These are phyloP conservation scores for Wallacemonas sp. DNA, from an alignment of 208 protist genomes.

Conservation along the genomic window DNA sequence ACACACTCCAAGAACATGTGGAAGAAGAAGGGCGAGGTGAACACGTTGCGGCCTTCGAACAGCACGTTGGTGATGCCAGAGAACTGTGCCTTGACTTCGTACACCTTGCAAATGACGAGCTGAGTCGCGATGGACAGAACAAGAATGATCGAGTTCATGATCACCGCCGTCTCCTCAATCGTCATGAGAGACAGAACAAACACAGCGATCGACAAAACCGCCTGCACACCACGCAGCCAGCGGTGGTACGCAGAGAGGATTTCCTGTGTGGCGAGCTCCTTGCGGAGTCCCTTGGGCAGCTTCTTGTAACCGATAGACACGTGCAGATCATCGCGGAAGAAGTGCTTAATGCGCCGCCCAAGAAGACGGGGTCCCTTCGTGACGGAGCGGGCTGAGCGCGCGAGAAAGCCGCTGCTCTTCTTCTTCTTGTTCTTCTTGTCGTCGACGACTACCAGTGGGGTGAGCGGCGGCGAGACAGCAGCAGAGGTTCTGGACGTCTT, in stretches of 20 bases:
- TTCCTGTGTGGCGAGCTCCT: constrained; percentile 55
- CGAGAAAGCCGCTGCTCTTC: constrained; percentile 7
- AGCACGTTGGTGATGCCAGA: constrained; percentile 62
- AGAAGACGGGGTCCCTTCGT: constrained; percentile 61
- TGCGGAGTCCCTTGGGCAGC: constrained; percentile 43
- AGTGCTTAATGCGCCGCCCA: constrained; percentile 62
- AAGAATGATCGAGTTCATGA: constrained; percentile 71
- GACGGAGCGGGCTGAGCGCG: constrained; percentile 30
- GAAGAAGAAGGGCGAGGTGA: constrained; percentile 70
- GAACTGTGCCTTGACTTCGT: constrained; percentile 68
- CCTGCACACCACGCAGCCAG: constrained; percentile 73
- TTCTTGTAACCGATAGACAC: constrained; percentile 55
- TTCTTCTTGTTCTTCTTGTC: constrained; percentile 11
- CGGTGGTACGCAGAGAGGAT: constrained; percentile 64
- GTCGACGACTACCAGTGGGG: not conserved
- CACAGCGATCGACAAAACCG: constrained; percentile 56
- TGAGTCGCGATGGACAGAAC: constrained; percentile 38
- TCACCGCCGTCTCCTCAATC: constrained; percentile 22
- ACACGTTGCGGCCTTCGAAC: constrained; percentile 56
- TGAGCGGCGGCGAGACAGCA: not conserved
- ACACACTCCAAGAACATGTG: constrained; percentile 63
- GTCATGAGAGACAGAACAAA: constrained; percentile 56
- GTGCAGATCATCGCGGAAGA: constrained; percentile 67
- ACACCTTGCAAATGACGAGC: constrained; percentile 62
- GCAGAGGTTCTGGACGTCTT: not conserved